These are phyloP conservation scores for Arctium lappa DNA, from an alignment of 129 eudicot species.

Conservation along the genomic window DNA sequence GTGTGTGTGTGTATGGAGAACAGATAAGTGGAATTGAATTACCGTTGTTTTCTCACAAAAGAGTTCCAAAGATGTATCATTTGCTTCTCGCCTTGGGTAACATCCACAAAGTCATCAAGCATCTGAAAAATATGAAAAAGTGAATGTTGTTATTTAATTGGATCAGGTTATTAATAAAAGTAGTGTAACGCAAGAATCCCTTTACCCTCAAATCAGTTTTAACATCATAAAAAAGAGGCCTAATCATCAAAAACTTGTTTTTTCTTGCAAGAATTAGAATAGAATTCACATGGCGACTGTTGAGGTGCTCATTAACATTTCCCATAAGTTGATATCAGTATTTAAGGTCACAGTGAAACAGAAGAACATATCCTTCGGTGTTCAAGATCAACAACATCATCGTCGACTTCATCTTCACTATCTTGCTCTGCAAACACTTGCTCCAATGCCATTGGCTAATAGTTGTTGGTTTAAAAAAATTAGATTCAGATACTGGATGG, in stretches of 20 bases:
- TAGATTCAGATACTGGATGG: not conserved
- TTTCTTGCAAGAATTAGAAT: too few relatives aligned
- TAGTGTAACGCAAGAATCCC: not conserved
- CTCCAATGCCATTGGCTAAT: slow-evolving; percentile 90
- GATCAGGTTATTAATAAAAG: not conserved
- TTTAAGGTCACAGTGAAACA: not conserved
- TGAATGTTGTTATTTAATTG: not conserved
- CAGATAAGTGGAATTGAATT: not conserved
- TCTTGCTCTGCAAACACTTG: slow-evolving; percentile 89
- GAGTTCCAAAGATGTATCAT: slow-evolving; percentile 99
- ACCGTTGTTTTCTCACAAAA: slow-evolving; percentile 89
- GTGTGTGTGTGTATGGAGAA: not conserved
- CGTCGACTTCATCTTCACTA: slow-evolving; percentile 99
- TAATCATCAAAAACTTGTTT: not conserved
- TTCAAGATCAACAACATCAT: slow-evolving; percentile 95
- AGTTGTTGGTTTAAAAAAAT: not conserved
- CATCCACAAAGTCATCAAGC: slow-evolving; percentile 98
- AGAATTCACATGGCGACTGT: not conserved
- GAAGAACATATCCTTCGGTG: slow-evolving; percentile 72
- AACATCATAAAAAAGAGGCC: not conserved
- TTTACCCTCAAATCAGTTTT: too few relatives aligned
- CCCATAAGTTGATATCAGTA: not conserved
- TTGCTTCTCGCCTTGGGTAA: slow-evolving; percentile 73
- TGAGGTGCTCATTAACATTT: not conserved
- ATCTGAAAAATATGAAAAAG: slow-evolving; percentile 46